Evolutionary conservation across 345 rosid species (phyloP).

Genomic region (Populus pruinosa): DNA sequence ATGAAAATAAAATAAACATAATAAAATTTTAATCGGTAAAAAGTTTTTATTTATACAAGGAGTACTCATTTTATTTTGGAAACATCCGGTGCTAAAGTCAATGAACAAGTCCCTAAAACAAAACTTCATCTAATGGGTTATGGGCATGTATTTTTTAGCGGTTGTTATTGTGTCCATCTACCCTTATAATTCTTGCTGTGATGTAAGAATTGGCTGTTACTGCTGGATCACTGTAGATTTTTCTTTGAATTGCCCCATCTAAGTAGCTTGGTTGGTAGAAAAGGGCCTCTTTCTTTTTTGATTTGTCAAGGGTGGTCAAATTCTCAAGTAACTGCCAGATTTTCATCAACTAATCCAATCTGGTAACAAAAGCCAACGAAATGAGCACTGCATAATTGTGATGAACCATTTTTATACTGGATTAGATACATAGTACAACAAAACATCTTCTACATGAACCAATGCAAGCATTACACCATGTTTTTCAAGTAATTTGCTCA

Average conservation of each 20-base stretch:
- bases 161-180: too few species aligned
- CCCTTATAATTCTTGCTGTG: too few species aligned
- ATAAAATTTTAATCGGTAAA: too few species aligned
- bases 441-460: not conserved
- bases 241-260: not conserved
- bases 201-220: too few species aligned
- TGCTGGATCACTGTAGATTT: too few species aligned
- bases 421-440: not conserved
- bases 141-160: too few species aligned
- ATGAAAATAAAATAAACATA: too few species aligned
- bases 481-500: constrained; percentile 31
- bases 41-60: too few species aligned
- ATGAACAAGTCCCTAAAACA: too few species aligned
- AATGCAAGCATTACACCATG: not conserved
- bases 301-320: not conserved
- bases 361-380: not conserved
- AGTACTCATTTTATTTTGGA: too few species aligned
- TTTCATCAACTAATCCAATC: not conserved
- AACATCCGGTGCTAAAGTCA: too few species aligned
- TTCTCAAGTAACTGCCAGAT: not conserved
- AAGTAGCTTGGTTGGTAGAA: not conserved
- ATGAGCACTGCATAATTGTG: not conserved
- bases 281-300: not conserved
- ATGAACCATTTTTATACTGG: not conserved
- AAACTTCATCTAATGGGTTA: too few species aligned